Evolutionary conservation across 1,284 basidiomycete species (phyloP).

Genomic region (Psilocybe mexicana): DNA sequence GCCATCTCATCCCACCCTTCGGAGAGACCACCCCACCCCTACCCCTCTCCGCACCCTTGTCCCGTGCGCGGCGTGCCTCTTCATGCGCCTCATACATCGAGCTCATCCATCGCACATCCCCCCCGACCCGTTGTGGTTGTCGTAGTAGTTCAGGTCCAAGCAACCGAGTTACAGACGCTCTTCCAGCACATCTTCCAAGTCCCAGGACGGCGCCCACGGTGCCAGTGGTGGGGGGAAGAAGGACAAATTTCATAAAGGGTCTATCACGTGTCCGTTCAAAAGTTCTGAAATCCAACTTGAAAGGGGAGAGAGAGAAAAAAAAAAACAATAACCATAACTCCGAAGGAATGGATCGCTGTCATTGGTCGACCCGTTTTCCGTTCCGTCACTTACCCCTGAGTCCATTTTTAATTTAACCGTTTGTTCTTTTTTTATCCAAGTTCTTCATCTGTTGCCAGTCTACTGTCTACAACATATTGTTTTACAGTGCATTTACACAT

Average conservation of each 20-base stretch:
- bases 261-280: slow-evolving; percentile 16
- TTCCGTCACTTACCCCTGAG: neutral
- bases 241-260: slow-evolving; percentile 30
- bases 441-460: no score
- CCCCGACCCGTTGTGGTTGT: neutral
- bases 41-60: neutral
- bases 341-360: neutral
- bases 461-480: neutral
- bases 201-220: slow-evolving; percentile 10
- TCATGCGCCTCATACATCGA: slow-evolving; percentile 14
- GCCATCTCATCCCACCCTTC: neutral
- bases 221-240: slow-evolving; percentile 19
- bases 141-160: neutral
- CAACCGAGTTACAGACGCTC: neutral
- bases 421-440: neutral
- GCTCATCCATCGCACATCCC: slow-evolving; percentile 16
- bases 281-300: neutral
- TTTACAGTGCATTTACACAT: neutral
- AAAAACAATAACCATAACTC: neutral
- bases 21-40: neutral
- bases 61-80: slow-evolving; percentile 5
- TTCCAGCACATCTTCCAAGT: neutral
- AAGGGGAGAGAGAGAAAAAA: neutral
- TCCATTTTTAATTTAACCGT: neutral
- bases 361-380: neutral